Conservation (phyloP, 805 yeast species). For the Jamesozyma piceae region DNA sequence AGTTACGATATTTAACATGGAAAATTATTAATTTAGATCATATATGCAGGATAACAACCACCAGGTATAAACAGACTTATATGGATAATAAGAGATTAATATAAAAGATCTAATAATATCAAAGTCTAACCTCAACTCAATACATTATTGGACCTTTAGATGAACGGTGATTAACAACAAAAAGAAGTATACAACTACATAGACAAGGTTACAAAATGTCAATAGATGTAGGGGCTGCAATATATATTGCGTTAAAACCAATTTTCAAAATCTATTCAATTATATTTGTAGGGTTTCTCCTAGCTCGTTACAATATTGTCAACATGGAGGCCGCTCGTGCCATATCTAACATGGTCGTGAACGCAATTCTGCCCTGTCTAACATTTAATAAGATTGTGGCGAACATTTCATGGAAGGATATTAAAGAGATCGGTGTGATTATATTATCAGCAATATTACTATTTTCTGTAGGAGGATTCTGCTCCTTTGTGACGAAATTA, state of each 20-base stretch:
- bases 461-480: slow-evolving; percentile 37
- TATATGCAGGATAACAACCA: too few relatives aligned
- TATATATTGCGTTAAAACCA: slow-evolving; percentile 76
- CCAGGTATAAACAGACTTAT: too few relatives aligned
- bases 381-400: slow-evolving; percentile 65
- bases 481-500: slow-evolving; percentile 35
- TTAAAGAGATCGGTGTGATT: slow-evolving; percentile 59
- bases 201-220: too few relatives aligned
- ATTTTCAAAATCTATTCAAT: slow-evolving; percentile 72
- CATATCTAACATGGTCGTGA: slow-evolving; percentile 58
- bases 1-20: too few relatives aligned
- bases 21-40: too few relatives aligned
- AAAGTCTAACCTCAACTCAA: too few relatives aligned
- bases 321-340: slow-evolving; percentile 61
- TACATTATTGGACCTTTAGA: too few relatives aligned
- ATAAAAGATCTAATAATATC: too few relatives aligned
- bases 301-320: slow-evolving; percentile 55
- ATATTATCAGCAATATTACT: slow-evolving; percentile 40
- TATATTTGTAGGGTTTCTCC: slow-evolving; percentile 52
- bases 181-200: too few relatives aligned
- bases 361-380: slow-evolving; percentile 64
- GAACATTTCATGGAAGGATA: slow-evolving; percentile 57
- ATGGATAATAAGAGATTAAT: too few relatives aligned
- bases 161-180: too few relatives aligned
- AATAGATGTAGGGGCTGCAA: slow-evolving; percentile 46